Conservation (phyloP, 2,329 filamentous ascomycete species). For the Apiospora hydei region DNA sequence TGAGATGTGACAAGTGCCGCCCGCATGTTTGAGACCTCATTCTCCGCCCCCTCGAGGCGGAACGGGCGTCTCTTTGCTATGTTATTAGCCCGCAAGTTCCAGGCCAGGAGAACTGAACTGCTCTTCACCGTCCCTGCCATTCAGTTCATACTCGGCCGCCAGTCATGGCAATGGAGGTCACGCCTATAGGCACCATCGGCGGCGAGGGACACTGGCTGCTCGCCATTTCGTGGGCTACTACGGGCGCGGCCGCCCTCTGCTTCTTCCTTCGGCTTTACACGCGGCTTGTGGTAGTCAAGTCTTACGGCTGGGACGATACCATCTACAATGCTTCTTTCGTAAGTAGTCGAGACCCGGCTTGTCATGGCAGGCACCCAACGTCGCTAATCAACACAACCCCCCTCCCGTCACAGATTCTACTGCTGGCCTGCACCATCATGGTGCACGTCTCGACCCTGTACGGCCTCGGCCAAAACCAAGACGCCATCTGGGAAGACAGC, state of each 20-base stretch:
- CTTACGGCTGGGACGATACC: conserved; percentile 24
- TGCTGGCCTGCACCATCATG: conserved; percentile 23
- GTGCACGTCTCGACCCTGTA: conserved; percentile 18
- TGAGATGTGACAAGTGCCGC: not conserved
- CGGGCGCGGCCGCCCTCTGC: not conserved
- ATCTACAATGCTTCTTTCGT: conserved; percentile 25
- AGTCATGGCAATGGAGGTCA: not conserved
- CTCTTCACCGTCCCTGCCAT: not conserved
- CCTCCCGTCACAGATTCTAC: not conserved
- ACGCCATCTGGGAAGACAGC: conserved; percentile 6
- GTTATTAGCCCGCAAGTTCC: not conserved
- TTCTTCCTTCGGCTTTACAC: conserved; percentile 22
- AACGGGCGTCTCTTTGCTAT: not conserved
- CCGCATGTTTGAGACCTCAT: not conserved
- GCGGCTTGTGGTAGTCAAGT: conserved; percentile 22
- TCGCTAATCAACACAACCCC: too few relatives aligned
- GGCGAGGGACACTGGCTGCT: conserved; percentile 22
- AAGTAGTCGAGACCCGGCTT: not conserved
- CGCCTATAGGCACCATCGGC: conserved; percentile 22
- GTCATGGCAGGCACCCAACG: too few relatives aligned
- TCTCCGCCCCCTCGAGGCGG: not conserved
- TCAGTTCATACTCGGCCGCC: not conserved
- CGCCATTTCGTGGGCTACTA: conserved; percentile 21
- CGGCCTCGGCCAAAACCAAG: conserved; percentile 21
- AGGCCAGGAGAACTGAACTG: too few relatives aligned